Conservation (phyloP, 169 alveolate species). For the Cryptosporidium viatorum region DNA sequence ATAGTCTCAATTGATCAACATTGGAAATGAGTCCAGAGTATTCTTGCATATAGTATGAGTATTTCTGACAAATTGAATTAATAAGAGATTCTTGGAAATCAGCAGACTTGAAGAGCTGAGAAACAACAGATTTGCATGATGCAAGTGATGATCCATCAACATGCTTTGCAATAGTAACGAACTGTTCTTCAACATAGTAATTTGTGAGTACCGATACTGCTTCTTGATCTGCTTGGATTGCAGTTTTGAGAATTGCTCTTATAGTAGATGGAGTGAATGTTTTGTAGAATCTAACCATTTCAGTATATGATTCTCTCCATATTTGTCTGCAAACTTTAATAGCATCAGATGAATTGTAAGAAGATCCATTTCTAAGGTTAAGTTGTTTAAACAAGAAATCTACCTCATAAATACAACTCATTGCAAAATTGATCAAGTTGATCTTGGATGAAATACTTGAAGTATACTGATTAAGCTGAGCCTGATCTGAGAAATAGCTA, state of each 20-base stretch:
- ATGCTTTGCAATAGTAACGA: slow-evolving; percentile 18
- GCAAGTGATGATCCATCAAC: slow-evolving; percentile 20
- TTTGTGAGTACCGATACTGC: slow-evolving; percentile 45
- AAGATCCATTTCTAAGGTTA: neutral
- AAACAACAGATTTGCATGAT: slow-evolving; percentile 46
- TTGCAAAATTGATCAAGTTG: slow-evolving; percentile 55
- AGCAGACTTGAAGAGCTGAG: slow-evolving; percentile 61
- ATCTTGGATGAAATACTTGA: neutral
- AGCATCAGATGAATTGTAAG: slow-evolving; percentile 49
- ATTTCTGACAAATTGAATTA: slow-evolving; percentile 24
- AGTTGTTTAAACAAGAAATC: slow-evolving; percentile 22
- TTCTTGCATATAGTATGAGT: neutral
- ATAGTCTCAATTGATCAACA: neutral
- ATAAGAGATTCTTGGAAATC: slow-evolving; percentile 49
- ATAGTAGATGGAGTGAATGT: slow-evolving; percentile 61
- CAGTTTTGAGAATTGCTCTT: slow-evolving; percentile 53
- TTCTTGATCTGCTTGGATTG: slow-evolving; percentile 57
- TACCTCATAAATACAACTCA: slow-evolving; percentile 69
- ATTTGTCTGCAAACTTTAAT: slow-evolving; percentile 61
- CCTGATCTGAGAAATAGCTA: neutral
- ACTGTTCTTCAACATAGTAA: slow-evolving; percentile 69
- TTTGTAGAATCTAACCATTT: slow-evolving; percentile 57
- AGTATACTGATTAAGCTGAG: neutral
- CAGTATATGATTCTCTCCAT: slow-evolving; percentile 60
- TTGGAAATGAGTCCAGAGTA: slow-evolving; percentile 1